Evolutionary conservation across 345 rosid genomes (phyloP).

Genomic region (Bruguiera gymnorhiza): DNA sequence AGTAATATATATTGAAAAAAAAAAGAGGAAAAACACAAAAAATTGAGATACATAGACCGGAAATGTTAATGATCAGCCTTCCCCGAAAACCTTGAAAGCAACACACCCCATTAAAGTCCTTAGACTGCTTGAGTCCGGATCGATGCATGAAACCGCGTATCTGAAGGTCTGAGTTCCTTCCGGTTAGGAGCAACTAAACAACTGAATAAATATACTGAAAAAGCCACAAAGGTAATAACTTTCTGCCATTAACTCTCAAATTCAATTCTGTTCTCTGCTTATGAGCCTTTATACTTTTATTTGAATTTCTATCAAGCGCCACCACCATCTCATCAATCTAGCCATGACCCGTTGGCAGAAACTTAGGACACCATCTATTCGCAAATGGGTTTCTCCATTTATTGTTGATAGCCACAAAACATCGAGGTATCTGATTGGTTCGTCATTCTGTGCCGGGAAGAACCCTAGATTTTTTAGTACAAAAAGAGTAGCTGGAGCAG

Average conservation of each 20-base stretch:
- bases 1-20: too few species aligned
- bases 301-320: neutral
- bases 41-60: too few species aligned
- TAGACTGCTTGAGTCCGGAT: too few species aligned
- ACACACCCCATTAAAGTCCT: too few species aligned
- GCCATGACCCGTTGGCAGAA: slow-evolving; percentile 40
- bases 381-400: slow-evolving; percentile 41
- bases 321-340: neutral
- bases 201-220: neutral
- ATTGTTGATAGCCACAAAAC: slow-evolving; percentile 25
- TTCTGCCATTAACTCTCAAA: neutral
- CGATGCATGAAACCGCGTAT: too few species aligned
- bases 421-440: slow-evolving; percentile 19
- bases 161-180: too few species aligned
- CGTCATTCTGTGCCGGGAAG: slow-evolving; percentile 17
- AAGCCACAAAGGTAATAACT: neutral
- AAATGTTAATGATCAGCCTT: too few species aligned
- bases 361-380: slow-evolving; percentile 34
- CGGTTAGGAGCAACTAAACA: too few species aligned
- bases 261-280: neutral
- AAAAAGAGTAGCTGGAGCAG: slow-evolving; percentile 1
- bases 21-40: too few species aligned
- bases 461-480: slow-evolving; percentile 47
- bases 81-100: too few species aligned
- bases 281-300: neutral